A percentile compares a stretch with the other conserved stretches of the same genome.
These are phyloP conservation scores for Fusarium siculi DNA, from an alignment of 2,329 filamentous ascomycete species.

Conservation along the genomic window DNA sequence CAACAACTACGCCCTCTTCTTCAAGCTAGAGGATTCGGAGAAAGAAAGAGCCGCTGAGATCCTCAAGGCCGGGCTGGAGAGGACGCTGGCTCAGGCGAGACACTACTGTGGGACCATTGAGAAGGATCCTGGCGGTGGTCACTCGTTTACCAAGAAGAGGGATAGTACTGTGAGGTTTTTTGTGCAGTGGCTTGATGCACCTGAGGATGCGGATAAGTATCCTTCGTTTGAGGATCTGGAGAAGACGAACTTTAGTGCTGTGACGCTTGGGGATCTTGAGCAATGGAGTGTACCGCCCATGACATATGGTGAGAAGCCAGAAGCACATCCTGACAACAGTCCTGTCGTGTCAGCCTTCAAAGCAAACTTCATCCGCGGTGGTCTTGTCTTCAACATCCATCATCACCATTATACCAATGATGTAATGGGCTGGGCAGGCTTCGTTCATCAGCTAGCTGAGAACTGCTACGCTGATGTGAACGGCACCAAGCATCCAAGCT, in stretches of 20 bases:
- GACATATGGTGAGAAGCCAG: slow-evolving; percentile 53
- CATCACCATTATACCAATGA: slow-evolving; percentile 57
- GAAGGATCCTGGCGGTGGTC: slow-evolving; percentile 48
- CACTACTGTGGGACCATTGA: slow-evolving; percentile 55
- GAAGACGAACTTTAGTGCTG: slow-evolving; percentile 47
- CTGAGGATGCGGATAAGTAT: slow-evolving; percentile 39
- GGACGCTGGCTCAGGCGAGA: slow-evolving; percentile 50
- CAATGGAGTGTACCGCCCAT: slow-evolving; percentile 51
- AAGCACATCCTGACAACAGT: slow-evolving; percentile 48
- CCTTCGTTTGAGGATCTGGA: slow-evolving; percentile 54
- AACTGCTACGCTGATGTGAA: slow-evolving; percentile 52
- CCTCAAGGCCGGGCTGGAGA: slow-evolving; percentile 50
- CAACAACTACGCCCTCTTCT: slow-evolving; percentile 54
- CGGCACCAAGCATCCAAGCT: slow-evolving; percentile 45
- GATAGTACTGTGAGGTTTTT: slow-evolving; percentile 50
- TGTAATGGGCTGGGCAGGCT: slow-evolving; percentile 54
- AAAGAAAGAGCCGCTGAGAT: slow-evolving; percentile 42
- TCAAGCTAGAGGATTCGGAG: slow-evolving; percentile 48
- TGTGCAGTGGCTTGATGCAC: slow-evolving; percentile 51
- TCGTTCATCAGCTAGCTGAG: slow-evolving; percentile 54
- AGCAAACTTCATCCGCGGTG: slow-evolving; percentile 55
- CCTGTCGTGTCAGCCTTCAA: slow-evolving; percentile 53
- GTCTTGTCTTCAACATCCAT: slow-evolving; percentile 55
- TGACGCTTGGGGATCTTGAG: slow-evolving; percentile 48
- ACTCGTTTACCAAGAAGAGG: slow-evolving; percentile 51